phyloP scores from a whole-genome alignment of 352 stramenopile genomes.

The Phytophthora nicotianae region DNA sequence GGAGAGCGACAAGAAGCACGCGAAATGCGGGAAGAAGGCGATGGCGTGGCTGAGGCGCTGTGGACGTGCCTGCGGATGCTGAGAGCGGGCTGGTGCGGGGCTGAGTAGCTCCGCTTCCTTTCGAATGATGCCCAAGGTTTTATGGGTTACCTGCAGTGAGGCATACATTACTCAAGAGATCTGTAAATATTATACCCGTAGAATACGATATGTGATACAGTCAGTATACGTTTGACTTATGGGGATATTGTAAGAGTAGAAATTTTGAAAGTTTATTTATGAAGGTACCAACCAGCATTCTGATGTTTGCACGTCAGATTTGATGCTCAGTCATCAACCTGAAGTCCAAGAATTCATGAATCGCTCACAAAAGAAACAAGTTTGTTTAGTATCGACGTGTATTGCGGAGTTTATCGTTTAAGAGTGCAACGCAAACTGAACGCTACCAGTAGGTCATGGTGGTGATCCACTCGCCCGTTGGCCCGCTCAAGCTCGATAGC shows the following conservation, averaged over 20 bases:
- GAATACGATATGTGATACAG: slow-evolving; percentile 4
- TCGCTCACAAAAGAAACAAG: too few relatives aligned
- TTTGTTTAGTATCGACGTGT: slow-evolving; percentile 6
- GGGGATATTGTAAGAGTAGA: not conserved
- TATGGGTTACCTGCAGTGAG: not conserved
- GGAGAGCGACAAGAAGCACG: slow-evolving; percentile 3
- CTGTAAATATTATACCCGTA: slow-evolving; percentile 4
- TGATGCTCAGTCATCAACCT: too few relatives aligned
- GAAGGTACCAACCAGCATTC: slow-evolving; percentile 13
- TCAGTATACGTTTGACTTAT: not conserved
- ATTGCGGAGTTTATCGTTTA: slow-evolving; percentile 21
- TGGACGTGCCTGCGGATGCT: slow-evolving; percentile 4
- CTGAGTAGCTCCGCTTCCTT: slow-evolving; percentile 21
- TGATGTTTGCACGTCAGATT: too few relatives aligned
- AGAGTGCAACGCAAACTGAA: slow-evolving; percentile 1
- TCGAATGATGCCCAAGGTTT: slow-evolving; percentile 16
- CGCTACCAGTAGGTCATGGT: not conserved
- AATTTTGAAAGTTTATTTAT: slow-evolving; percentile 5
- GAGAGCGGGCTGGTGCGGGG: slow-evolving; percentile 6
- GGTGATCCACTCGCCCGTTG: slow-evolving; percentile 6
- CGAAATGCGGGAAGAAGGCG: not conserved
- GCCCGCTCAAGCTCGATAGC: slow-evolving; percentile 7
- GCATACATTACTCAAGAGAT: slow-evolving; percentile 2
- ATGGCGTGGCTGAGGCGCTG: not conserved
- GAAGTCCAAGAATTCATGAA: too few relatives aligned